Evolutionary conservation across 2,329 filamentous ascomycete species (phyloP).

Genomic region (Fusarium camptoceras): DNA sequence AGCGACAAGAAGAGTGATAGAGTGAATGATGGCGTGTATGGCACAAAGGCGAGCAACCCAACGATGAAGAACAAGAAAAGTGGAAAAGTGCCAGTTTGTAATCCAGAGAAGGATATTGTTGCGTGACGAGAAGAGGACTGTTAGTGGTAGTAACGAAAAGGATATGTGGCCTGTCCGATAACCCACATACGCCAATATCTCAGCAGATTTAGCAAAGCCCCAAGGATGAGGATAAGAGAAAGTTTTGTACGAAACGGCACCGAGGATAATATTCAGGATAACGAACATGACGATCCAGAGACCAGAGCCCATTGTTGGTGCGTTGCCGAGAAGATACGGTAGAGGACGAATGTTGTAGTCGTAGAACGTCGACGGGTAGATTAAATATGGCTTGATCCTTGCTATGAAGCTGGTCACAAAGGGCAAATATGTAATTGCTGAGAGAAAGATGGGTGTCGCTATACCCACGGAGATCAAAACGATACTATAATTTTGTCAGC

Average conservation of each 20-base stretch:
- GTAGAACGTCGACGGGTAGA: background rate
- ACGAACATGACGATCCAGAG: background rate
- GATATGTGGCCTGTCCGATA: background rate
- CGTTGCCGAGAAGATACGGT: background rate
- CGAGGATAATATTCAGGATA: background rate
- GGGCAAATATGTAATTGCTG: background rate
- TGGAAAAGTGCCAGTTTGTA: background rate
- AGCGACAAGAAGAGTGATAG: background rate
- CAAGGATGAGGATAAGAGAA: background rate
- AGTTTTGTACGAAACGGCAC: background rate
- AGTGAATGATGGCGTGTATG: background rate
- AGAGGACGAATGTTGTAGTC: background rate
- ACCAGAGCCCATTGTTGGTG: too few relatives aligned
- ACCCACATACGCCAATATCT: rapidly evolving
- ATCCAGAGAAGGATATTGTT: background rate
- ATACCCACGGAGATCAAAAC: background rate
- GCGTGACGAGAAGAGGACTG: background rate
- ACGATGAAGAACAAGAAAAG: background rate
- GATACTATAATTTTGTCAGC: background rate
- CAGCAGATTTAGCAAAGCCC: background rate
- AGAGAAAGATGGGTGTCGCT: background rate
- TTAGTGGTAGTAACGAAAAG: background rate
- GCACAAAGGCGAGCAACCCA: background rate
- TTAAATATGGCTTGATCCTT: background rate
- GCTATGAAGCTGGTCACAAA: background rate